A percentile compares a stretch with the other conserved stretches of the same genome.
Conservation (phyloP, 768 basidiomycete species). For the Russula virescens region DNA sequence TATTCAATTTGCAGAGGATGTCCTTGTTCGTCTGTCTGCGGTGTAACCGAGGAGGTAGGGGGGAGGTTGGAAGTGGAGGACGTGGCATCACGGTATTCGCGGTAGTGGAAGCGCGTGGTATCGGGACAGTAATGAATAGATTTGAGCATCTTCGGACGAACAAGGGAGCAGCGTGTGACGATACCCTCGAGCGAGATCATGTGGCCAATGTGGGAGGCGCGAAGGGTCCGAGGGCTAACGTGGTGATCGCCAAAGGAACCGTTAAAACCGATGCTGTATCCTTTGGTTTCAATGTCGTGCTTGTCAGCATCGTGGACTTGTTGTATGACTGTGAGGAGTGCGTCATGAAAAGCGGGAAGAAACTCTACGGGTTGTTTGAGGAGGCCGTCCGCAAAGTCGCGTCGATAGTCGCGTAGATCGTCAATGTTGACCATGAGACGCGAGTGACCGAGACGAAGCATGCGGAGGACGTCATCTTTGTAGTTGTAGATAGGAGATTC, state of each 20-base stretch:
- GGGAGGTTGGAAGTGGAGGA: conserved; percentile 80
- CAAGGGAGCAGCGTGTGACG: conserved; percentile 95
- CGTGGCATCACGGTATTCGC: conserved; percentile 91
- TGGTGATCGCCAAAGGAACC: conserved; percentile 99
- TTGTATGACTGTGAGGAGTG: conserved; percentile 66
- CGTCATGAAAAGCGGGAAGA: conserved; percentile 85
- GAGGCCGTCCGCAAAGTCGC: conserved; percentile 82
- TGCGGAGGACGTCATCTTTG: conserved; percentile 72
- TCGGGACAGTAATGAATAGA: conserved; percentile 95
- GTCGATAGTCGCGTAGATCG: conserved; percentile 88
- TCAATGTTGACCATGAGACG: conserved; percentile 94
- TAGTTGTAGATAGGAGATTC: conserved; percentile 71
- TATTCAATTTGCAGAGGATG: conserved; percentile 85
- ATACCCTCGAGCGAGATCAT: conserved; percentile 98
- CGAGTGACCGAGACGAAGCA: conserved; percentile 78
- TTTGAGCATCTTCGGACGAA: conserved; percentile 96
- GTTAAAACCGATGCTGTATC: conserved; percentile 83
- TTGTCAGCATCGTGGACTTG: conserved; percentile 72
- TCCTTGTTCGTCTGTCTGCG: conserved; percentile 89
- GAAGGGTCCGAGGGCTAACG: conserved; percentile 88
- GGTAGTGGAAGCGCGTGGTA: conserved; percentile 75
- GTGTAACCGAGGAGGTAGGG: conserved; percentile 80
- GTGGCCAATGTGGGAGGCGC: conserved; percentile 83
- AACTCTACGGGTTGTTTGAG: conserved; percentile 84
- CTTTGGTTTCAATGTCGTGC: conserved; percentile 74